Evolutionary conservation across 352 stramenopile genomes (phyloP).

Genomic region (Phytophthora vignae): DNA sequence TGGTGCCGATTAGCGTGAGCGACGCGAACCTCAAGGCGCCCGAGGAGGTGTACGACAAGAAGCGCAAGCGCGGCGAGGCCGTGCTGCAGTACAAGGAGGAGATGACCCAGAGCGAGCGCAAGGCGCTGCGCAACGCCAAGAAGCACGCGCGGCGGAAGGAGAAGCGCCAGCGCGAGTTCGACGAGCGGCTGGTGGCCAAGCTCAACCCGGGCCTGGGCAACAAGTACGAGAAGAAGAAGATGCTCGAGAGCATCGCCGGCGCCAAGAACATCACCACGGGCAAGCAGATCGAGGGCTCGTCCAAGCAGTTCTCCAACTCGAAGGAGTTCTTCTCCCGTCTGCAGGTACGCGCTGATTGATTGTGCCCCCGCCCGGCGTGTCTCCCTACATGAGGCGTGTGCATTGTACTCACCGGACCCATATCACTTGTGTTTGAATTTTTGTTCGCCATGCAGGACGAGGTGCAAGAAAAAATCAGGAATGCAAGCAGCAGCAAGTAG

Average conservation of each 20-base stretch:
- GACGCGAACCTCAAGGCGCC: conserved; percentile 86
- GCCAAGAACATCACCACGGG: conserved; percentile 88
- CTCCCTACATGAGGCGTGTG: conserved; percentile 3
- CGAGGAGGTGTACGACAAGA: conserved; percentile 89
- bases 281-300: conserved; percentile 84
- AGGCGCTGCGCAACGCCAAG: conserved; percentile 88
- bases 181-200: conserved; percentile 94
- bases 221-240: conserved; percentile 96
- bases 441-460: conserved; percentile 40
- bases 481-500: conserved; percentile 41
- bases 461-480: conserved; percentile 56
- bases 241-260: conserved; percentile 81
- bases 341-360: conserved; percentile 50
- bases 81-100: conserved; percentile 86
- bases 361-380: conserved; percentile 17
- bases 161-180: conserved; percentile 87
- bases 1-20: conserved; percentile 85
- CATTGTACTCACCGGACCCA: conserved; percentile 4
- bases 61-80: conserved; percentile 85
- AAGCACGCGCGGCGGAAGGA: conserved; percentile 93
- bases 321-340: conserved; percentile 88
- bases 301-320: conserved; percentile 89
- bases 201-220: conserved; percentile 95
- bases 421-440: conserved; percentile 8
- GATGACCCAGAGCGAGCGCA: conserved; percentile 90